phyloP scores from a whole-genome alignment of 371 early-diverging fungal genomes.

The Mucor indicus region DNA sequence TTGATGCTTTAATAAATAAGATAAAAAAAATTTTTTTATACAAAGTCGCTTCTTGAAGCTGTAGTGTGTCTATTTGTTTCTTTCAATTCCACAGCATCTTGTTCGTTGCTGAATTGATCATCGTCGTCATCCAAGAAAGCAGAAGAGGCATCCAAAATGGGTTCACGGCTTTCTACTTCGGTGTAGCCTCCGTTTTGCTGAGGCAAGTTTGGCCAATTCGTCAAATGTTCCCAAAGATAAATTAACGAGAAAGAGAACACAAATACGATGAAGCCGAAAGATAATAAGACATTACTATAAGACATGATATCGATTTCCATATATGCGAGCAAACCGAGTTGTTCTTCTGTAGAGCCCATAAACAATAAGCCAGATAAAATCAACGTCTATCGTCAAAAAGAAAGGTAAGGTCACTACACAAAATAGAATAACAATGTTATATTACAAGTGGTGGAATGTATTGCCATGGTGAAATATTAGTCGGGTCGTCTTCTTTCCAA shows the following conservation, averaged over 20 bases:
- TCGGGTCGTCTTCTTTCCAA: slow-evolving; percentile 42
- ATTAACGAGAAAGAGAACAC: slow-evolving; percentile 50
- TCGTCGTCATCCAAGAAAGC: slow-evolving; percentile 24
- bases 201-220: slow-evolving; percentile 21
- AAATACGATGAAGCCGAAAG: slow-evolving; percentile 59
- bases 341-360: slow-evolving; percentile 66
- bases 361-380: slow-evolving; percentile 60
- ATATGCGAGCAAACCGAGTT: slow-evolving; percentile 36
- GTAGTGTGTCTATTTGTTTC: slow-evolving; percentile 8
- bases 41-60: background rate
- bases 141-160: slow-evolving; percentile 12
- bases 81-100: slow-evolving; percentile 19
- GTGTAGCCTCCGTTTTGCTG: slow-evolving; percentile 17
- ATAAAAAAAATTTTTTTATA: too few species aligned
- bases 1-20: too few species aligned
- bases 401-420: background rate
- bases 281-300: slow-evolving; percentile 55
- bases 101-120: background rate
- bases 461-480: slow-evolving; percentile 38
- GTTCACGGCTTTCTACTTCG: slow-evolving; percentile 8
- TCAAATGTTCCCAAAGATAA: slow-evolving; percentile 37
- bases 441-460: slow-evolving; percentile 49
- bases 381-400: slow-evolving; percentile 26
- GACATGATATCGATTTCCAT: slow-evolving; percentile 54
- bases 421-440: background rate